A percentile compares a stretch with the other conserved stretches of the same genome.
Evolutionary conservation across 495 filamentous ascomycete genomes (phyloP).

Genomic region (Annulohypoxylon moriforme): DNA sequence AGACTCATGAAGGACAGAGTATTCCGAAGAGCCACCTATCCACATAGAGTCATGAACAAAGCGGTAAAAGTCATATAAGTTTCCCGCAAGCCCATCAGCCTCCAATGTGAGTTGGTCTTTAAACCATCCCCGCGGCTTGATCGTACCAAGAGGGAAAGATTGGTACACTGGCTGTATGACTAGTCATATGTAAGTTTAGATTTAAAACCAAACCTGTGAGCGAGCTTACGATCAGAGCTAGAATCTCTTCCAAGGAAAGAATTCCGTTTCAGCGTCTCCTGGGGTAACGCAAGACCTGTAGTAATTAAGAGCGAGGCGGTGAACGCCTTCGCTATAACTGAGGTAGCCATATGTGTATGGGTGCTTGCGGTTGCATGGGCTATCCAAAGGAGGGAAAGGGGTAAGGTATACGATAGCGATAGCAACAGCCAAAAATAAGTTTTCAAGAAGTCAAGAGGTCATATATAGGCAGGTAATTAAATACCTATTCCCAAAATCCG

Average conservation of each 20-base stretch:
- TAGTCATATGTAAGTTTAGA: constrained; percentile 18
- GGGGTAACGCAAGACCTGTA: constrained; percentile 23
- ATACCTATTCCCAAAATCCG: background rate
- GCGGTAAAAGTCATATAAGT: constrained; percentile 69
- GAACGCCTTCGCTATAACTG: constrained; percentile 30
- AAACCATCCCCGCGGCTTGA: constrained; percentile 71
- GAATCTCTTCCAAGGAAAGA: constrained; percentile 14
- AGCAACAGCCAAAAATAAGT: background rate
- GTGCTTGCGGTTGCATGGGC: constrained; percentile 18
- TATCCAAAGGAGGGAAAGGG: background rate
- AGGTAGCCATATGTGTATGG: constrained; percentile 24
- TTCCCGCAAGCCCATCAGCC: constrained; percentile 68
- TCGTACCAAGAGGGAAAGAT: constrained; percentile 67
- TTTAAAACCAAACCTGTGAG: background rate
- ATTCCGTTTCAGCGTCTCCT: background rate
- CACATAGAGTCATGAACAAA: constrained; percentile 66
- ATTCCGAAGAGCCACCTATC: constrained; percentile 67
- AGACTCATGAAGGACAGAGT: constrained; percentile 68
- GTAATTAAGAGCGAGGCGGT: constrained; percentile 25
- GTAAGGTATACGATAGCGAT: background rate
- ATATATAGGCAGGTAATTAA: constrained; percentile 18
- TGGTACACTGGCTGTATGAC: constrained; percentile 48
- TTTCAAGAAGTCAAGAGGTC: background rate
- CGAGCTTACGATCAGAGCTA: constrained; percentile 27
- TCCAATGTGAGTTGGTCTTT: constrained; percentile 63